A percentile compares a stretch with the other conserved stretches of the same genome.
These are phyloP conservation scores for Colletotrichum lini DNA, from an alignment of 2,329 filamentous ascomycete species.

Conservation along the genomic window DNA sequence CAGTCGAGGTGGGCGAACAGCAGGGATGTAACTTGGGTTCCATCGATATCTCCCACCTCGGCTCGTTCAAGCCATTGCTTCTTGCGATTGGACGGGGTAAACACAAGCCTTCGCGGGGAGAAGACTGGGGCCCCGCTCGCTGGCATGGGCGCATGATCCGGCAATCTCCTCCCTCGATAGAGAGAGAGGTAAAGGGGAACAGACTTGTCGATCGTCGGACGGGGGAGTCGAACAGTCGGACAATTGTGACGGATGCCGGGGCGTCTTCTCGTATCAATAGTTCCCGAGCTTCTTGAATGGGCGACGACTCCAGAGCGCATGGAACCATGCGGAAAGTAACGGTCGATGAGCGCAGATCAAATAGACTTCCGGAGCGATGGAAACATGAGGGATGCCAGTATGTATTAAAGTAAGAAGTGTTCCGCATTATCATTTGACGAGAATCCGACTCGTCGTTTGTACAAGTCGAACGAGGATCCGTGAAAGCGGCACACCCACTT, in stretches of 20 bases:
- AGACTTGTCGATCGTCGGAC: conserved; percentile 6
- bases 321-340: conserved; percentile 13
- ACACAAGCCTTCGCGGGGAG: neutral
- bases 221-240: conserved; percentile 19
- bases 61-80: neutral
- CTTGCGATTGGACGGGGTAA: neutral
- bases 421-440: neutral
- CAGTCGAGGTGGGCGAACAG: neutral
- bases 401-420: neutral
- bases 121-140: conserved; percentile 18
- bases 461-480: neutral
- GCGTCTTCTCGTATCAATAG: conserved; percentile 19
- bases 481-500: too few species aligned
- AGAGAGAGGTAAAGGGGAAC: neutral
- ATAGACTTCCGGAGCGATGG: neutral
- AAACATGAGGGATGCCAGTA: neutral
- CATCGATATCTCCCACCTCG: conserved; percentile 1
- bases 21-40: neutral
- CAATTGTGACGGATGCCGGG: neutral
- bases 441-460: neutral
- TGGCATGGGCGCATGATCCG: conserved; percentile 5
- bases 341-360: conserved; percentile 5
- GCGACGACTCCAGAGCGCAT: conserved; percentile 21
- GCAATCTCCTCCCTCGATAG: neutral
- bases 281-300: conserved; percentile 30